Conservation (phyloP, 768 basidiomycete species). For the Hysterangium stoloniferum region DNA sequence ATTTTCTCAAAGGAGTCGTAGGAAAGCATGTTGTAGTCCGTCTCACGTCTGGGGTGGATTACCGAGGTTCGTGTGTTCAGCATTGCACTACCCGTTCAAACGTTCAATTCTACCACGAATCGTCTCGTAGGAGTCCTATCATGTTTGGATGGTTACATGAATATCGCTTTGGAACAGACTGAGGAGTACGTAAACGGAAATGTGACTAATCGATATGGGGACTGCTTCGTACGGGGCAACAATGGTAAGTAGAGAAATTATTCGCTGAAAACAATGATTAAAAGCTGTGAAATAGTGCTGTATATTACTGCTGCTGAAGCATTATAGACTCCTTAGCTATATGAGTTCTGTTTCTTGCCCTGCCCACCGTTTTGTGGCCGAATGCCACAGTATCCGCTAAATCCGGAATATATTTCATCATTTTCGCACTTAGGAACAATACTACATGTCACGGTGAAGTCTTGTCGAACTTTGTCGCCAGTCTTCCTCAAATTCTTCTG, state of each 20-base stretch:
- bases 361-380: too few species aligned
- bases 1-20: slow-evolving; percentile 91
- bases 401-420: too few species aligned
- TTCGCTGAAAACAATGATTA: slow-evolving; percentile 5
- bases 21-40: slow-evolving; percentile 94
- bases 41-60: slow-evolving; percentile 87
- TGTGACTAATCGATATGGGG: slow-evolving; percentile 87
- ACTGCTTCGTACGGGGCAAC: slow-evolving; percentile 92
- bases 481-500: too few species aligned
- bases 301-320: slow-evolving; percentile 72
- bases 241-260: slow-evolving; percentile 50
- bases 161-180: slow-evolving; percentile 95
- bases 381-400: too few species aligned
- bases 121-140: slow-evolving; percentile 70
- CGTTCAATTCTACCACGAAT: background rate
- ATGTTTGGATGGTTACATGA: slow-evolving; percentile 98
- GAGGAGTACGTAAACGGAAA: slow-evolving; percentile 88
- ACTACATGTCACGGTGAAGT: too few species aligned
- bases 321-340: slow-evolving; percentile 31
- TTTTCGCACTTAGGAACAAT: too few species aligned
- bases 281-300: slow-evolving; percentile 39
- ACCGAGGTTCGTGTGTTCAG: slow-evolving; percentile 56
- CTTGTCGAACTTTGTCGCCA: too few species aligned
- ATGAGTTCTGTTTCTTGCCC: too few species aligned
- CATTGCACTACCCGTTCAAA: background rate